Evolutionary conservation across 371 early-diverging fungal genomes (phyloP).

Genomic region (Mortierella polycephala): DNA sequence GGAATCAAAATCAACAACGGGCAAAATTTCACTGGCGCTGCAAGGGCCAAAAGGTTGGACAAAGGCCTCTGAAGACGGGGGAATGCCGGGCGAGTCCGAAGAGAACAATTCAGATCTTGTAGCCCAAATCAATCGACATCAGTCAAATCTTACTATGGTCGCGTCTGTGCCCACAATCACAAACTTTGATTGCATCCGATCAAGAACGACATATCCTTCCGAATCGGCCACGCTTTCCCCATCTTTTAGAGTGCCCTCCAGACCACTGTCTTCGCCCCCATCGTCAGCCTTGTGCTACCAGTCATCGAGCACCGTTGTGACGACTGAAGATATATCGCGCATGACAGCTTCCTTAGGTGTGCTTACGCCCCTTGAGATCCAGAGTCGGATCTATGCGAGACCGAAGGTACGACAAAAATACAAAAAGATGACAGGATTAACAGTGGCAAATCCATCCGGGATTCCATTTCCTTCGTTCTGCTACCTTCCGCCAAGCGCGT

Average conservation of each 20-base stretch:
- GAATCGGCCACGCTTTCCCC: neutral
- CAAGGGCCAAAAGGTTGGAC: too few species aligned
- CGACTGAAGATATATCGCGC: constrained; percentile 23
- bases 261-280: neutral
- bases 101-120: too few species aligned
- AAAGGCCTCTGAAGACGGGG: too few species aligned
- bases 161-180: too few species aligned
- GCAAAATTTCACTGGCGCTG: too few species aligned
- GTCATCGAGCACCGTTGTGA: neutral
- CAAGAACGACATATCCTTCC: too few species aligned
- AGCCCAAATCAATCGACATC: too few species aligned
- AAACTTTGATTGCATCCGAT: neutral
- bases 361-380: constrained; percentile 33
- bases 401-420: neutral
- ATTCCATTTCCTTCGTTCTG: constrained; percentile 8
- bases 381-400: constrained; percentile 14
- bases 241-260: neutral
- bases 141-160: too few species aligned
- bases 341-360: constrained; percentile 23
- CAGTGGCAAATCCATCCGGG: neutral
- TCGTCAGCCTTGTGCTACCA: neutral
- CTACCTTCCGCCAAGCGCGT: constrained; percentile 42
- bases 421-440: neutral
- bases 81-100: too few species aligned
- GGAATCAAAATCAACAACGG: neutral